These are phyloP conservation scores for Poteriospumella lacustris DNA, from an alignment of 108 stramenopile species.

Conservation along the genomic window DNA sequence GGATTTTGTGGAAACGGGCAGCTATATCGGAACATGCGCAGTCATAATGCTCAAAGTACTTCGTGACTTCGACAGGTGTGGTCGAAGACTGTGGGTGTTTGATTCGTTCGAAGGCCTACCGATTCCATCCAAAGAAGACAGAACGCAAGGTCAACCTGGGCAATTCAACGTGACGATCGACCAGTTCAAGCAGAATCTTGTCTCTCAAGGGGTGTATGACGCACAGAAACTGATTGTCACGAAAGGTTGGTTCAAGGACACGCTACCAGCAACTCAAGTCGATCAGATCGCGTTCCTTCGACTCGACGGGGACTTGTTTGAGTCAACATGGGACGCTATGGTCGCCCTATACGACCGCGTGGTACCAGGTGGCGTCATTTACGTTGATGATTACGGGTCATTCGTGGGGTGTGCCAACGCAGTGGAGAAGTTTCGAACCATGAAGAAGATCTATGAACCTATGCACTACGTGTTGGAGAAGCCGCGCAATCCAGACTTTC, in stretches of 20 bases:
- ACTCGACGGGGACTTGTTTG: neutral
- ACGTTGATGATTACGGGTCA: constrained; percentile 15
- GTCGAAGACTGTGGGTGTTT: neutral
- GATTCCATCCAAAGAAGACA: neutral
- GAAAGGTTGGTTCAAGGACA: constrained; percentile 13
- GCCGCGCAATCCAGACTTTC: no score
- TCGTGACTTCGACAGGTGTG: neutral
- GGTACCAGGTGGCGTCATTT: constrained; percentile 14
- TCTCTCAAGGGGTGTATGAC: neutral
- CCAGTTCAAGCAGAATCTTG: neutral
- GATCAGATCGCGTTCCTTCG: neutral
- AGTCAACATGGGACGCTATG: neutral
- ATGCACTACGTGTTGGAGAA: neutral
- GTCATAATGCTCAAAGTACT: constrained; percentile 1
- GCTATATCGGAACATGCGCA: neutral
- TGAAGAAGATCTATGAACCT: neutral
- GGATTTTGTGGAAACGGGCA: neutral
- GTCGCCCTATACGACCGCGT: neutral
- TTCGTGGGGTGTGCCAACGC: neutral
- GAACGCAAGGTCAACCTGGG: neutral
- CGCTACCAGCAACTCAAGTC: neutral
- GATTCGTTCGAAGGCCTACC: constrained; percentile 16
- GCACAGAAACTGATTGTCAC: neutral
- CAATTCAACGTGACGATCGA: neutral
- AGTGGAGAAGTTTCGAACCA: neutral